Evolutionary conservation across 1,284 basidiomycete species (phyloP).

Genomic region (Ganoderma sp.): DNA sequence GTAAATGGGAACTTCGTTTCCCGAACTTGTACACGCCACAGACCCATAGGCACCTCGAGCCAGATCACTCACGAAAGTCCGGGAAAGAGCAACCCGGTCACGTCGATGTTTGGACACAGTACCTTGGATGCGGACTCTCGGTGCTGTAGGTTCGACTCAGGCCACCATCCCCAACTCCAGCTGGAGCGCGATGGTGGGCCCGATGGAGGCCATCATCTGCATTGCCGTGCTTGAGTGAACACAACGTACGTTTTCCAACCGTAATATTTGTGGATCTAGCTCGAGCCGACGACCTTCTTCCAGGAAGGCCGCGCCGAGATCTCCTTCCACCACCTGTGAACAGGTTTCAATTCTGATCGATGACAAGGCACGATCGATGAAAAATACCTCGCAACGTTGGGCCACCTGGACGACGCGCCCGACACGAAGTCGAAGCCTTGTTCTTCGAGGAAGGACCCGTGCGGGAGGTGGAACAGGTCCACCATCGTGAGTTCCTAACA

Average conservation of each 20-base stretch:
- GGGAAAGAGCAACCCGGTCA: too few species aligned
- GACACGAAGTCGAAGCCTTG: conserved; percentile 33
- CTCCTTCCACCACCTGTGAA: conserved; percentile 45
- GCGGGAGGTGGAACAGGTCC: conserved; percentile 60
- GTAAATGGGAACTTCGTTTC: too few species aligned
- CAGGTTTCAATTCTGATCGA: neutral
- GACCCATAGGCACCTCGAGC: too few species aligned
- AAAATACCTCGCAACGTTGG: conserved; percentile 40
- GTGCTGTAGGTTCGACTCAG: neutral
- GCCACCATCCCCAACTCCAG: neutral
- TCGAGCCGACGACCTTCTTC: conserved; percentile 39
- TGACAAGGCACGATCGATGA: neutral
- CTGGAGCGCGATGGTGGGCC: neutral
- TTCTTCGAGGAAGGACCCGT: conserved; percentile 40
- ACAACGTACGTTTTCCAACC: neutral
- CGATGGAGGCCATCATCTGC: neutral
- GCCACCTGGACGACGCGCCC: conserved; percentile 30
- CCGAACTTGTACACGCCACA: too few species aligned
- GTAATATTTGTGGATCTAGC: neutral
- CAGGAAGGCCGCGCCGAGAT: conserved; percentile 44
- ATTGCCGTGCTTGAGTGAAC: neutral
- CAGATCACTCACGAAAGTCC: too few species aligned
- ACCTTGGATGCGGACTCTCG: too few species aligned
- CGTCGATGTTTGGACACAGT: too few species aligned
- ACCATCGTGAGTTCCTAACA: conserved; percentile 51